Base-by-base conservation (phyloP, 179 eudicot genomes). In the Vitellaria paradoxa region DNA sequence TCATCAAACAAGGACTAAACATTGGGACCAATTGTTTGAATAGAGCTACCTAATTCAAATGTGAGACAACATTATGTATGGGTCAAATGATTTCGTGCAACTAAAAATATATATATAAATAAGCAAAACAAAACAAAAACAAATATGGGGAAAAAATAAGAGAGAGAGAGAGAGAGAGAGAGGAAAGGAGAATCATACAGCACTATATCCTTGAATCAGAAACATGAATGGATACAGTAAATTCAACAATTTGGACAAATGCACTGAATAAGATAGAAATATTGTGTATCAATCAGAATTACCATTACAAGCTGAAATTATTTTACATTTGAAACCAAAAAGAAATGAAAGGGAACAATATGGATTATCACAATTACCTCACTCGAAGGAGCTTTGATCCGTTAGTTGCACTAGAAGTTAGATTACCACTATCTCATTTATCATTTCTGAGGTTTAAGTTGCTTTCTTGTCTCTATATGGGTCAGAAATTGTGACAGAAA, bases 381-480 rank as follows among this genome's bases (percentile, higher is more conserved):
- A 17, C 49, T n/a, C 30, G 42, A 53, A 69, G 40, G 77, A 14
- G 75, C 79, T 74, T 60, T 65, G 30, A 15, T 71, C 24, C 18
- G 83, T 83, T 83, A 80, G 83, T 71, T 49, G 68, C 75, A 70
- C 15, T 74, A 70, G 66, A 57, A 63, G 86, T 80, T 81, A 81
- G 86, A 78, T 74, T 60, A 70, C 73, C 71, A 14, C 60, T 52
- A 50, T 9, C 42, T 30, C 21, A 24, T 65, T 21, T 30, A 50
- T 67, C 49, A 56, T 74, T 74, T 50, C 65, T 20, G 15, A 64
- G 74, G 78, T 68, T 42, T 24, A 21, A 52, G 1, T 23, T 50
- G 60, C 72, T 67, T 76, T 30, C 21, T 26, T 42, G 69, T 21
- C 78, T 71, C 78, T 67, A 24, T 72, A 66, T 49, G 59, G 62